Evolutionary conservation across 176 grass and related monocot species (phyloP).

Genomic region (Cenchrus americanus): DNA sequence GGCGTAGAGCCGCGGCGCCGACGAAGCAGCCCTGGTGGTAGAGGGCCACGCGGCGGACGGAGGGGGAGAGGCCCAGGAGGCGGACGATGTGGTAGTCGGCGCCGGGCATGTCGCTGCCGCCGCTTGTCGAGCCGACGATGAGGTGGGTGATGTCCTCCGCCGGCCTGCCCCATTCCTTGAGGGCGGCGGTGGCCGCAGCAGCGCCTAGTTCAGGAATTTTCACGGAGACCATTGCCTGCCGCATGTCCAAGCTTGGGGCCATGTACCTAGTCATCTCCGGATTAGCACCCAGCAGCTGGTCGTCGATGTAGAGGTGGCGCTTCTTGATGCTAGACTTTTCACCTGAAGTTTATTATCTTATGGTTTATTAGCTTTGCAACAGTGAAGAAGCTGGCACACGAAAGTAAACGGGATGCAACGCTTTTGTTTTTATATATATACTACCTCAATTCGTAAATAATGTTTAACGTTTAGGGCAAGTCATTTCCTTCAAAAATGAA

Average conservation of each 20-base stretch:
- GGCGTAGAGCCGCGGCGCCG: background rate
- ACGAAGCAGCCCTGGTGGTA: constrained; percentile 43
- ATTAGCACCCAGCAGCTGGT: constrained; percentile 27
- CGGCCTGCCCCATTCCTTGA: constrained; percentile 35
- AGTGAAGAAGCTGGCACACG: too few relatives aligned
- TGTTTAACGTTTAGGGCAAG: too few relatives aligned
- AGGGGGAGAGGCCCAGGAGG: constrained; percentile 38
- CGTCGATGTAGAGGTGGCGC: constrained; percentile 41
- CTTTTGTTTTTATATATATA: too few relatives aligned
- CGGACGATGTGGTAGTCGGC: constrained; percentile 43
- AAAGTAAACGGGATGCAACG: too few relatives aligned
- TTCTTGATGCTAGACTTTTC: constrained; percentile 53
- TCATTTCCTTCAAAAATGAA: too few relatives aligned
- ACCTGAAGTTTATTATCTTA: constrained; percentile 2
- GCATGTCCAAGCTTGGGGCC: constrained; percentile 24
- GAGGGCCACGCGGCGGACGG: constrained; percentile 26
- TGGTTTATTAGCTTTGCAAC: too few relatives aligned
- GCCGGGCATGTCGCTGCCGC: background rate
- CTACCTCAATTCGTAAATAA: too few relatives aligned
- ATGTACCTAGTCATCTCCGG: constrained; percentile 26
- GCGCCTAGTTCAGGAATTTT: constrained; percentile 36
- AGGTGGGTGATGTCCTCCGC: constrained; percentile 46
- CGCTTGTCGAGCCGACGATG: constrained; percentile 42
- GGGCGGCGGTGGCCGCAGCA: background rate
- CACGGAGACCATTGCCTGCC: constrained; percentile 27